Base-by-base conservation (phyloP, 129 eudicot species). In the Chrysanthemum lavandulifolium region DNA sequence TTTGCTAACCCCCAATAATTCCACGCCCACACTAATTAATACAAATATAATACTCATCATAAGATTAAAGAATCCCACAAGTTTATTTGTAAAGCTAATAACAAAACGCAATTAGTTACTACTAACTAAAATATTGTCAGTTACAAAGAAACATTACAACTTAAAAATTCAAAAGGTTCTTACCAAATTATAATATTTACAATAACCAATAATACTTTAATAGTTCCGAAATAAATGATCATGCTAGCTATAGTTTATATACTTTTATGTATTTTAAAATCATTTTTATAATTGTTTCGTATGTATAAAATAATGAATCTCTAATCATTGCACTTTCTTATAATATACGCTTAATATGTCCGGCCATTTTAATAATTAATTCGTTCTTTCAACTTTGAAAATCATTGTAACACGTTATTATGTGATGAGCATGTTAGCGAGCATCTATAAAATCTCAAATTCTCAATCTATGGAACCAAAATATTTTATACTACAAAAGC, bases 1-100 rank as follows among this genome's bases (percentile, higher is more conserved):
- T 78, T 56, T 60, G 72, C 73, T 78, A 71, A 71, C 27, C 77
- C 73, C 82, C 78, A 72, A 67, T 78, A 71, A 54, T 70, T 78
- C 68, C 73, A 45, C 78, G 77, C 73, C 71, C 77, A 55, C 68
- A 47, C 23, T 54, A 65, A 18, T 71, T 54, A 65, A 18, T 71
- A 9, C 10, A 54, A 65, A 9, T 23, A 25, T 52, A 16, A 40
- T 33, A 4, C 13, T 74, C 55, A 19, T 64, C 53, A 29, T 47
- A 60, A 23, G 49, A 29, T 10, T 71, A 23, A 12, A 60, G 9
- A 43, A 69, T 45, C 40, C 40, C 43, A 64, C 45, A 31, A 52
- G 56, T 52, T 65, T 74, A 36, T 31, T 53, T 52, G 29, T 74
- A 19, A 55, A 54, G 57, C 5, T 52, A 51, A 43, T 52, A 50